Base-by-base conservation (phyloP, 73 alveolate species). In the Effrenium voratum region DNA sequence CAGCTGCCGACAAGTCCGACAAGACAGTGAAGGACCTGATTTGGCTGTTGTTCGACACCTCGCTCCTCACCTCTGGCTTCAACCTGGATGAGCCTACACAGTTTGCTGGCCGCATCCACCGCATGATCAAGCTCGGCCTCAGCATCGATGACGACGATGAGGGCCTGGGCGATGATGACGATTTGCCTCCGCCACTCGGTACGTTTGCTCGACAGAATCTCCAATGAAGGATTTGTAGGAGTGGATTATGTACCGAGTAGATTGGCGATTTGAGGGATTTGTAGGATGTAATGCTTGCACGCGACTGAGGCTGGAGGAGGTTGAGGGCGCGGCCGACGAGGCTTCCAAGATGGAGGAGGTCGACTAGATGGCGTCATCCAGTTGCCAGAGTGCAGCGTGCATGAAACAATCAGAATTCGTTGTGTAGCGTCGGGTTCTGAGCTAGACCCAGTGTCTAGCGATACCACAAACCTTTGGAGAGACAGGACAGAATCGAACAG, bases 61-160 rank as follows among this genome's bases (percentile, higher is more conserved):
- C 99, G 68, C 99, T 99, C 98, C 99, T 99, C 99, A 99, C 99
- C 92, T 99, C 99, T 50, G 99, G 99, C 73, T 99, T 99, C 99
- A 93, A 99, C 86, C 99, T 99, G 91, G 99, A 99, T 85, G 99
- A 99, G 99, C 99, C 99, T 81, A 99, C 99, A 75, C 99, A 99
- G 85, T 99, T 99, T 99, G 99, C 99, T 98, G 99, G 99, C 99
- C 99, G 99, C 99, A 99, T 99, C 99, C 99, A 99, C 99, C 99
- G 99, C 96, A 99, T 99, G 99, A 99, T 99, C 99, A 99, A 99
- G 99, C 99, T 99, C 87, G 99, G 99, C 83, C 52, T 87, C 49
- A 87, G 95, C 95, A 87, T 87, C 68, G 95, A 87, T 30, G 95
- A 87, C 45, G 95, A 87, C 30, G 95, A 87, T 38, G 95, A 87